Evolutionary conservation across 352 stramenopile genomes (phyloP).

Genomic region (Pythium oligandrum): DNA sequence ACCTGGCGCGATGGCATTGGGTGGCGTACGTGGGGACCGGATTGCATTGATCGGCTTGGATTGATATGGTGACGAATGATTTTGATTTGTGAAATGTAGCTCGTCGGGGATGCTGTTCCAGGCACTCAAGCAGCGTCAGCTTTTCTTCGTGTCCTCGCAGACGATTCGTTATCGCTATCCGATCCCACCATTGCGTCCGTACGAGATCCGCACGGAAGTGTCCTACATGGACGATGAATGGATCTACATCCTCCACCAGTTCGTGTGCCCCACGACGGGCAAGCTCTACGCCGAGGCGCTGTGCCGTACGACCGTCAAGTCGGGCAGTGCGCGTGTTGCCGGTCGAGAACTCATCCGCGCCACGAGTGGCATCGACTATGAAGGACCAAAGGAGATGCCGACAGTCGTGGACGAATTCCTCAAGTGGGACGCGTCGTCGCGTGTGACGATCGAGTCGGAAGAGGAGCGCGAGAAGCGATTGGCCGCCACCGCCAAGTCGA

Average conservation of each 20-base stretch:
- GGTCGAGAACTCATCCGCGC: conserved; percentile 11
- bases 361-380: conserved; percentile 9
- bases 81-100: conserved; percentile 14
- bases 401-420: conserved; percentile 26
- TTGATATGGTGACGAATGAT: not conserved
- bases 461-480: conserved; percentile 18
- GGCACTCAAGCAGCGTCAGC: conserved; percentile 53
- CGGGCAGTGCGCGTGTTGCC: conserved; percentile 16
- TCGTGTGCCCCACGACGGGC: conserved; percentile 26
- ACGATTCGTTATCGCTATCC: conserved; percentile 27
- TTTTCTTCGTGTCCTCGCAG: conserved; percentile 61
- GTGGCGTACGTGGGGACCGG: conserved; percentile 34
- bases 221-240: conserved; percentile 30
- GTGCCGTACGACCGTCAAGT: conserved; percentile 20
- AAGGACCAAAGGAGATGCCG: conserved; percentile 18
- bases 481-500: conserved; percentile 10
- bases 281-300: conserved; percentile 27
- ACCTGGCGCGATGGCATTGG: conserved; percentile 84
- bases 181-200: conserved; percentile 27
- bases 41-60: not conserved
- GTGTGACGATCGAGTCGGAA: conserved; percentile 22
- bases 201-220: conserved; percentile 28
- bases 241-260: conserved; percentile 31
- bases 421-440: conserved; percentile 25
- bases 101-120: conserved; percentile 45